phyloP scores from a whole-genome alignment of 2,329 filamentous ascomycete genomes.

The Byssochlamys sp. region DNA sequence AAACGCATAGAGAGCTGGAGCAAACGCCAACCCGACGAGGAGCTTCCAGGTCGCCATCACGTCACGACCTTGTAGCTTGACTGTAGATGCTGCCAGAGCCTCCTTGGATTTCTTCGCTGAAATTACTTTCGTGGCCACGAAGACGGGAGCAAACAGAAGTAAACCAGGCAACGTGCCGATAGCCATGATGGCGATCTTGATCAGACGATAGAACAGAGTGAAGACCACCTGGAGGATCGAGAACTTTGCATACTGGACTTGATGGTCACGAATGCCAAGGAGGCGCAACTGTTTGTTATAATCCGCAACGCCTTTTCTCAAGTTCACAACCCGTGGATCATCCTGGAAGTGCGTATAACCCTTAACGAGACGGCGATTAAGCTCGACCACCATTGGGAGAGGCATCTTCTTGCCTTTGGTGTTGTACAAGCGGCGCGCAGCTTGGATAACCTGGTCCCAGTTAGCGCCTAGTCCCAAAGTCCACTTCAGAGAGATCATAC shows the following conservation, averaged over 20 bases:
- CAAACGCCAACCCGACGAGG: conserved; percentile 73
- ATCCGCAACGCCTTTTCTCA: conserved; percentile 65
- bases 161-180: conserved; percentile 77
- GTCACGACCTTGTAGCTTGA: conserved; percentile 79
- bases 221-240: conserved; percentile 65
- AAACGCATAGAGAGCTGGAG: conserved; percentile 69
- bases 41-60: conserved; percentile 94
- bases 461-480: conserved; percentile 13
- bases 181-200: conserved; percentile 66
- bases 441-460: conserved; percentile 63
- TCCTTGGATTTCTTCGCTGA: conserved; percentile 72
- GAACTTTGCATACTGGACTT: conserved; percentile 83
- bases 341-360: conserved; percentile 90
- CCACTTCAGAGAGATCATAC: conserved; percentile 26
- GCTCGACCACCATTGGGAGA: conserved; percentile 81
- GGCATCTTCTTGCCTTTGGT: conserved; percentile 88
- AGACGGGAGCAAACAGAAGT: conserved; percentile 78
- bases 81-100: conserved; percentile 72
- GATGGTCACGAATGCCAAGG: conserved; percentile 82
- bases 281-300: conserved; percentile 84
- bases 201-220: conserved; percentile 67
- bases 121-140: conserved; percentile 73
- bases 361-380: conserved; percentile 81
- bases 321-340: conserved; percentile 67
- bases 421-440: conserved; percentile 84